Evolutionary conservation across 768 basidiomycete species (phyloP).

Genomic region (Vishniacozyma victoriae): DNA sequence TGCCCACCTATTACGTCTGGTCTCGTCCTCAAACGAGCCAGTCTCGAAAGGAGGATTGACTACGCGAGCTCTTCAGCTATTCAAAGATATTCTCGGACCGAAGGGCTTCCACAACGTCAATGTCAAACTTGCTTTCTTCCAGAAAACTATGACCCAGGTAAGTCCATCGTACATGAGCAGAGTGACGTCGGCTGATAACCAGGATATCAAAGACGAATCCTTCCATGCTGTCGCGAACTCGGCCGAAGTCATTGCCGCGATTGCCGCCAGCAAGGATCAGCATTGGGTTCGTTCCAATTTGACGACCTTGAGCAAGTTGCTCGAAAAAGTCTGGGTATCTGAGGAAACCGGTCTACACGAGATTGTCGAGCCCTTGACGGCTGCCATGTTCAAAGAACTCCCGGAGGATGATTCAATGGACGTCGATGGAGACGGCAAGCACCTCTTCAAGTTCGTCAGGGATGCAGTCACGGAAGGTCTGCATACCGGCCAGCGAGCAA

Average conservation of each 20-base stretch:
- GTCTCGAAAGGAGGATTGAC: slow-evolving; percentile 47
- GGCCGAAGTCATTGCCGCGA: slow-evolving; percentile 80
- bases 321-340: slow-evolving; percentile 76
- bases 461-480: slow-evolving; percentile 70
- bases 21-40: slow-evolving; percentile 55
- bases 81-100: slow-evolving; percentile 73
- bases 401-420: slow-evolving; percentile 64
- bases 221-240: slow-evolving; percentile 68
- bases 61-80: slow-evolving; percentile 48
- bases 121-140: slow-evolving; percentile 85
- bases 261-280: slow-evolving; percentile 74
- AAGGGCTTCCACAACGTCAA: slow-evolving; percentile 86
- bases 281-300: slow-evolving; percentile 74
- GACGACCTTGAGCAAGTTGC: slow-evolving; percentile 65
- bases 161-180: slow-evolving; percentile 27
- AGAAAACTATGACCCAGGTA: slow-evolving; percentile 74
- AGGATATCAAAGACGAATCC: slow-evolving; percentile 71
- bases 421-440: slow-evolving; percentile 61
- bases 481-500: slow-evolving; percentile 25
- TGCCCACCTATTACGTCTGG: slow-evolving; percentile 88
- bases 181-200: slow-evolving; percentile 1
- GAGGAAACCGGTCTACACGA: slow-evolving; percentile 78
- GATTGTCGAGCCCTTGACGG: slow-evolving; percentile 72
- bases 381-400: slow-evolving; percentile 67
- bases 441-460: slow-evolving; percentile 72